These are phyloP conservation scores for Trametes polyzona DNA, from an alignment of 1,284 basidiomycete species.

Conservation along the genomic window DNA sequence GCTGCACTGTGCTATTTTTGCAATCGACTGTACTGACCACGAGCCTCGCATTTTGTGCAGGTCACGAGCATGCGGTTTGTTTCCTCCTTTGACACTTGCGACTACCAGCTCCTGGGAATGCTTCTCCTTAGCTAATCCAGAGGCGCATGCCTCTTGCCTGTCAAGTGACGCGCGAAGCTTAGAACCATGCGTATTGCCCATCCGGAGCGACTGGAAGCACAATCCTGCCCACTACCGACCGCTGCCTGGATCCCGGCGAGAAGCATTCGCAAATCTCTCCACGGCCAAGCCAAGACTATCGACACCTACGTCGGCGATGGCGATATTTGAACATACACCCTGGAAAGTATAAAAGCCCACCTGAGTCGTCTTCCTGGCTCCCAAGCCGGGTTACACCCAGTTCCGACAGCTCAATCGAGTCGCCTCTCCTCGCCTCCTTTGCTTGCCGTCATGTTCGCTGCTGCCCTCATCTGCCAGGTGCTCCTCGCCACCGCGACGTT, in stretches of 20 bases:
- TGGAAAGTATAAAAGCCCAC: conserved; percentile 12
- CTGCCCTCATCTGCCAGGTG: conserved; percentile 25
- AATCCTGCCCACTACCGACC: conserved; percentile 6
- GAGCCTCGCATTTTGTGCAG: background rate
- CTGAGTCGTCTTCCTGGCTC: background rate
- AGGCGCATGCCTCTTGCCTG: conserved; percentile 10
- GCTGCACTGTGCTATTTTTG: conserved; percentile 15
- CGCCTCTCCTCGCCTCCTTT: conserved; percentile 15
- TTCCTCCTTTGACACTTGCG: conserved; percentile 1
- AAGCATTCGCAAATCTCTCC: conserved; percentile 11
- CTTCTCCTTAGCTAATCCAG: background rate
- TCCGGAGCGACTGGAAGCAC: conserved; percentile 3
- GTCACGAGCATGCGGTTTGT: conserved; percentile 2
- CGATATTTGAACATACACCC: background rate
- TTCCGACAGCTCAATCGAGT: conserved; percentile 17
- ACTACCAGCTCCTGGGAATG: conserved; percentile 12
- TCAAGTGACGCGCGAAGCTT: conserved; percentile 23
- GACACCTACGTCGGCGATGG: background rate
- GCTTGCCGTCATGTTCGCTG: conserved; percentile 22
- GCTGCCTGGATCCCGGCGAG: conserved; percentile 1
- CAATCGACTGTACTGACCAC: conserved; percentile 11
- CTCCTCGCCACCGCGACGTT: conserved; percentile 28
- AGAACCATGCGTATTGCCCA: conserved; percentile 17
- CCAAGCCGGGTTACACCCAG: conserved; percentile 23
- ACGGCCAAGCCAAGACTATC: conserved; percentile 7